Percentiles rank a stretch among this genome's conserved stretches.
Evolutionary conservation across 495 filamentous ascomycete species (phyloP).

Genomic region (Neurospora sp.): DNA sequence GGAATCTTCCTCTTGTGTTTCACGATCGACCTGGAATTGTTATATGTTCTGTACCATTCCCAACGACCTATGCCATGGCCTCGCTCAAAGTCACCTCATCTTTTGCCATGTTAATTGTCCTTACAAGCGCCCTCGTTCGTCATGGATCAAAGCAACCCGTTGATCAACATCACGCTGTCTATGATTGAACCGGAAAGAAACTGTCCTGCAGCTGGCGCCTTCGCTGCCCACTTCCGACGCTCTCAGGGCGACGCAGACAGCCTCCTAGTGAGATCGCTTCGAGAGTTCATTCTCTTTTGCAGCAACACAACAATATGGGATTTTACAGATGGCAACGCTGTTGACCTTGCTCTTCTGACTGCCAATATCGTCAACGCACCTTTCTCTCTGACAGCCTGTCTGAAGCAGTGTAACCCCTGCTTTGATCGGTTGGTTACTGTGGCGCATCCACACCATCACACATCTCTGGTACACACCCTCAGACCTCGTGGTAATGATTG

Average conservation of each 20-base stretch:
- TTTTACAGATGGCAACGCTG: not conserved
- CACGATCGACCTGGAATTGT: not conserved
- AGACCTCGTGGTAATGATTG: no score
- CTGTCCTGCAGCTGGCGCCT: not conserved
- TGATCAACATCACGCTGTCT: not conserved
- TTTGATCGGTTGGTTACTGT: no score
- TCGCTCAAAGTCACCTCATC: not conserved
- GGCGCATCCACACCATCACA: no score
- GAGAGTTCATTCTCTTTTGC: not conserved
- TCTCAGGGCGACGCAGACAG: not conserved
- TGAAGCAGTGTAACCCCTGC: no score
- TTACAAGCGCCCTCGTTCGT: not conserved
- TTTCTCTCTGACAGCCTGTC: no score
- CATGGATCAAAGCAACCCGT: not conserved
- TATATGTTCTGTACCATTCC: not conserved
- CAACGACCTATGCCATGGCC: not conserved
- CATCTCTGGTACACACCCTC: no score
- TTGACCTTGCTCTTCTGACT: not conserved
- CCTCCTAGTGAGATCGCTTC: not conserved
- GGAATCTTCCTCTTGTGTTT: not conserved
- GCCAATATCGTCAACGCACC: no score
- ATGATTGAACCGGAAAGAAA: not conserved
- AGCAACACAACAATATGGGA: not conserved
- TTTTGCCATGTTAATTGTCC: not conserved
- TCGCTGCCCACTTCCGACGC: not conserved